These are phyloP conservation scores for Fusarium tupiense DNA, from an alignment of 2,329 filamentous ascomycete species.

Conservation along the genomic window DNA sequence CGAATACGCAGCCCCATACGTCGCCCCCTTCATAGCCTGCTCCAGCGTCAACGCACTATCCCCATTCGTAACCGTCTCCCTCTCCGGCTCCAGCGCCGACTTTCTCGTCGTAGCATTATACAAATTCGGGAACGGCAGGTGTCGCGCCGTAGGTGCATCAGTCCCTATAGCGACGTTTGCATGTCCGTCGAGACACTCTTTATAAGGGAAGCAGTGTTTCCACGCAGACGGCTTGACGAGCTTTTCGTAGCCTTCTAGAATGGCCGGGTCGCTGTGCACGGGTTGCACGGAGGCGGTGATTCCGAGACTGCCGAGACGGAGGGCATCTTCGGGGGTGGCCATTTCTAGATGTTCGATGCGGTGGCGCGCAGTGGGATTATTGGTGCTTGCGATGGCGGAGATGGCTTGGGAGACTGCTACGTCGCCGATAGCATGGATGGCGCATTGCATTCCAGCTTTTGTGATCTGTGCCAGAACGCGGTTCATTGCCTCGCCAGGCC, in stretches of 20 bases:
- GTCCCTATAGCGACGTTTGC: conserved; percentile 66
- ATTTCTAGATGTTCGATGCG: conserved; percentile 74
- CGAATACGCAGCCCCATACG: conserved; percentile 65
- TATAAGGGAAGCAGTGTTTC: conserved; percentile 70
- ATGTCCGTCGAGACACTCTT: conserved; percentile 65
- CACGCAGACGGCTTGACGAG: conserved; percentile 65
- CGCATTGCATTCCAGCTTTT: conserved; percentile 65
- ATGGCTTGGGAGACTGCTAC: conserved; percentile 66
- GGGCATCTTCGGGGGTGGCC: conserved; percentile 63
- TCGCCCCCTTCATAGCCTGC: conserved; percentile 64
- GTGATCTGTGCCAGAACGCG: conserved; percentile 65
- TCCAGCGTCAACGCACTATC: conserved; percentile 63
- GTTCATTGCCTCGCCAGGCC: conserved; percentile 60
- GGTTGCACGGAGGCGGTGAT: conserved; percentile 70
- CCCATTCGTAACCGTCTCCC: conserved; percentile 58
- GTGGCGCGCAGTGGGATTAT: conserved; percentile 60
- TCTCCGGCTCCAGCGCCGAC: conserved; percentile 60
- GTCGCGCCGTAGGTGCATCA: conserved; percentile 68
- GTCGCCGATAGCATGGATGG: conserved; percentile 74
- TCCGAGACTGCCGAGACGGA: conserved; percentile 64
- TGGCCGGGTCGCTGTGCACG: conserved; percentile 68
- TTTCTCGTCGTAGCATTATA: conserved; percentile 68
- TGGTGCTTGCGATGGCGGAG: conserved; percentile 60
- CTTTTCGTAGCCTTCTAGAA: conserved; percentile 68
- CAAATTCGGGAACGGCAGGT: conserved; percentile 63